Percentiles rank a stretch among this genome's conserved stretches.
These are phyloP conservation scores for Pleurotus salmoneostramineus DNA, from an alignment of 768 basidiomycete species.

Conservation along the genomic window DNA sequence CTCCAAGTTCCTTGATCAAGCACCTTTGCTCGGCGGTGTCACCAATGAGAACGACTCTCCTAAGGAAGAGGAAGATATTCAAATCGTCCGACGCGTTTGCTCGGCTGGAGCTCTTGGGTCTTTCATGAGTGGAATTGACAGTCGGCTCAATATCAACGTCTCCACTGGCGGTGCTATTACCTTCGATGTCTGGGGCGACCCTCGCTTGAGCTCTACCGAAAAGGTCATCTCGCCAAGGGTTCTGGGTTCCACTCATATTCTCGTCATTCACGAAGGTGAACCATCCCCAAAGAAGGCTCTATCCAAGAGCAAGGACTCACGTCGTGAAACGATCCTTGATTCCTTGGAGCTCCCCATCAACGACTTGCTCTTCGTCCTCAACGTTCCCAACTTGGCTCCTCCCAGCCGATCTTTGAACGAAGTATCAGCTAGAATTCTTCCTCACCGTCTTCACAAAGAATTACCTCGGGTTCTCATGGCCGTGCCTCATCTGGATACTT, in stretches of 20 bases:
- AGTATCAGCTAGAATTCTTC: conserved; percentile 17
- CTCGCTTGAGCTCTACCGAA: conserved; percentile 21
- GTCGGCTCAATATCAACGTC: conserved; percentile 8
- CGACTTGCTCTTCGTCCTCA: conserved; percentile 32
- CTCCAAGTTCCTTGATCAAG: conserved; percentile 18
- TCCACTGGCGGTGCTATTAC: conserved; percentile 8
- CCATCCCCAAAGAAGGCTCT: conserved; percentile 6
- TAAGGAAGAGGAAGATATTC: conserved; percentile 13
- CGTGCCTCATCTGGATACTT: conserved; percentile 29
- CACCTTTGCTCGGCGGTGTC: not conserved
- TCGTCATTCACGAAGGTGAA: conserved; percentile 17
- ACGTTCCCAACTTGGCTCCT: conserved; percentile 27
- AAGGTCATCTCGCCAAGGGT: conserved; percentile 31
- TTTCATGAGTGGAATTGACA: conserved; percentile 13
- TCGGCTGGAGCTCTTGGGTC: conserved; percentile 21
- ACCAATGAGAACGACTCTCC: conserved; percentile 5
- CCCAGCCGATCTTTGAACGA: not conserved
- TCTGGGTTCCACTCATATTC: conserved; percentile 32
- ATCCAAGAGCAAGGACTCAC: not conserved
- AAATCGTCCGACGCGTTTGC: conserved; percentile 19
- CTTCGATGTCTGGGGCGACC: conserved; percentile 19
- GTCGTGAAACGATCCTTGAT: conserved; percentile 11
- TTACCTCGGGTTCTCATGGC: conserved; percentile 27
- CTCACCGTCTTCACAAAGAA: conserved; percentile 28
- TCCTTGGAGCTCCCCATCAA: conserved; percentile 31